A percentile compares a stretch with the other conserved stretches of the same genome.
These are phyloP conservation scores for Erysimum pusillum DNA, from an alignment of 441 rosid species.

Conservation along the genomic window DNA sequence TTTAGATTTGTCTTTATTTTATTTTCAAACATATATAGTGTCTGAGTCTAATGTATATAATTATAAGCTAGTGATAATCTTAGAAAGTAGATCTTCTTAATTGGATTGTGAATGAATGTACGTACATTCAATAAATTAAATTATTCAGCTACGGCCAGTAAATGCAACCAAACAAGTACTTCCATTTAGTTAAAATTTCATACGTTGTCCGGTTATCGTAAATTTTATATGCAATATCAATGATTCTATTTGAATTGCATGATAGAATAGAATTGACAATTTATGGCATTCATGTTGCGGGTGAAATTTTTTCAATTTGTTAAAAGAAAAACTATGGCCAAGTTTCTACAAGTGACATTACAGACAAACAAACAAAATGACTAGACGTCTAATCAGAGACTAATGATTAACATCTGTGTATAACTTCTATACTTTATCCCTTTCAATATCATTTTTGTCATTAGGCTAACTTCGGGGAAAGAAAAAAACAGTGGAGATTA, in stretches of 20 bases:
- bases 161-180: neutral
- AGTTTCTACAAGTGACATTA: neutral
- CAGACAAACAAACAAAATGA: neutral
- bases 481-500: neutral
- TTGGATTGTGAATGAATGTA: too few species aligned
- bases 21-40: neutral
- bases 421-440: neutral
- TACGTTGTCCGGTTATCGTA: neutral
- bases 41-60: neutral
- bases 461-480: neutral
- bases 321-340: neutral
- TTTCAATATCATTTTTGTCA: conserved; percentile 17
- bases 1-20: neutral
- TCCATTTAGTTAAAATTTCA: neutral
- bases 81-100: neutral
- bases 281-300: neutral
- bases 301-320: neutral
- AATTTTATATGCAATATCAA: neutral
- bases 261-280: neutral
- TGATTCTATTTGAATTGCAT: neutral
- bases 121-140: too few species aligned
- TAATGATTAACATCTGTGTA: neutral
- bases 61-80: neutral
- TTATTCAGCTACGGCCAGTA: too few species aligned
- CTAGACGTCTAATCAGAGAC: neutral